phyloP scores from a whole-genome alignment of 139 green algal species.

The Ettlia oleoabundans region DNA sequence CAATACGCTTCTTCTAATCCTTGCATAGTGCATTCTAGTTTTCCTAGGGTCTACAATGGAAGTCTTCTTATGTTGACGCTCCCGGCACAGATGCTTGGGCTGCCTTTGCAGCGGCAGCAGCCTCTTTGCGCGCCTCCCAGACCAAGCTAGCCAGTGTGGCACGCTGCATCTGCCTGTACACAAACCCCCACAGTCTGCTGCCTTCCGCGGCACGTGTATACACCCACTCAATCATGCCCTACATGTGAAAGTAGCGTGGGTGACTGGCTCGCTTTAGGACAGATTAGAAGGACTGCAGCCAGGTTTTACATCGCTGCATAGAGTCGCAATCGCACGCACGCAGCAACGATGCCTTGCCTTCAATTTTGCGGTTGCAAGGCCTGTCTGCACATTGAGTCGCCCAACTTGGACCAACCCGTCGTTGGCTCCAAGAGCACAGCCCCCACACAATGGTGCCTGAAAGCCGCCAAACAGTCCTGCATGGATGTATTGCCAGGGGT shows the following conservation, averaged over 20 bases:
- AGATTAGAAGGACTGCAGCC: no score
- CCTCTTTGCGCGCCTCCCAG: not conserved
- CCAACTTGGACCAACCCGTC: not conserved
- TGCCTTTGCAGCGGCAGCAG: not conserved
- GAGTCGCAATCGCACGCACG: no score
- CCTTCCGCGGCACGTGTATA: not conserved
- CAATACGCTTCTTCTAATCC: no score
- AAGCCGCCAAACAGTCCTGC: constrained; percentile 15
- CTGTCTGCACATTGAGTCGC: not conserved
- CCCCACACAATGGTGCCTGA: not conserved
- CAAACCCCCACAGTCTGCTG: not conserved
- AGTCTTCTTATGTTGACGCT: not conserved
- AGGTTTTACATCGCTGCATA: no score
- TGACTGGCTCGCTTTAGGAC: no score
- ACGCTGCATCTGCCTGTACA: not conserved
- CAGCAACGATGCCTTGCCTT: no score
- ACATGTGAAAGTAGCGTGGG: not conserved
- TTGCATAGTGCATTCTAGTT: no score
- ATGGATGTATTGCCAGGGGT: not conserved
- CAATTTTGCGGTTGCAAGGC: no score
- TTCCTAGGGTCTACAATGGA: no score
- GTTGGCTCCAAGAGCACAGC: not conserved
- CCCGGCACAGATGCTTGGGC: not conserved
- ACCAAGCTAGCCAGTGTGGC: not conserved
- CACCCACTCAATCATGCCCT: not conserved